Base-by-base conservation (phyloP, 2,329 filamentous ascomycete genomes). In the Phoma sp. region DNA sequence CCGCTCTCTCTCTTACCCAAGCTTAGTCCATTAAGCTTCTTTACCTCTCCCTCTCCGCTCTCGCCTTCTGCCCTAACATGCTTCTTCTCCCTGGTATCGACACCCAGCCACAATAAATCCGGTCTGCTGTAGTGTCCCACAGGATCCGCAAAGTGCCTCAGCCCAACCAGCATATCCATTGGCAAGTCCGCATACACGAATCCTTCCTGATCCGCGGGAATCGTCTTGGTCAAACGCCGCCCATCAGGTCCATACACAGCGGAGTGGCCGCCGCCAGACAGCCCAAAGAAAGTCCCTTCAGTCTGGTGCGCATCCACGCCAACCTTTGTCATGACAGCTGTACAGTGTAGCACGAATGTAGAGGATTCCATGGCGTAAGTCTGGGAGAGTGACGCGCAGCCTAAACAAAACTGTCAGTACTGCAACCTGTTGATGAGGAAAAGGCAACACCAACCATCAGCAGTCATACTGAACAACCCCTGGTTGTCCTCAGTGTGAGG, bases 291-390 rank as follows among this genome's bases (percentile, higher is more conserved):
- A 0, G 77, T 77, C 0, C 73, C 73, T 7, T 73, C 61, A 0
- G 79, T 82, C 7, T 71, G 67, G 66, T 84, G 76, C 2, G 53
- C 46, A 3, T 79, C 62, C 11, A 83, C 75, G 0, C 78, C 83
- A 12, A 74, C 64, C 6, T 79, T 60, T 0, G 74, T 76, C 42
- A 83, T 73, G 2, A 86, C 75, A 0, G 77, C 68, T 0, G 82
- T 83, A 40, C 73, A 72, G 57, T 84, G 82, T 3, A 86, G 76
- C 1, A 87, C 84, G 54, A 81, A 87, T 0, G 80, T 69, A 7
- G 76, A 74, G 1, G 81, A 78, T 63, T 87, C 85, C 7, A 87
- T 79, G 1, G 84, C 84, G 59, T 86, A 85, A 0, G 79, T 77
- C 55, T 81, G 81, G 0, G 82, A 80, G 1, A 84, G 71, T 37